Percentiles rank a stretch among this genome's conserved stretches.
These are phyloP conservation scores for Talaromyces atroroseus DNA, from an alignment of 2,329 filamentous ascomycete species.

Conservation along the genomic window DNA sequence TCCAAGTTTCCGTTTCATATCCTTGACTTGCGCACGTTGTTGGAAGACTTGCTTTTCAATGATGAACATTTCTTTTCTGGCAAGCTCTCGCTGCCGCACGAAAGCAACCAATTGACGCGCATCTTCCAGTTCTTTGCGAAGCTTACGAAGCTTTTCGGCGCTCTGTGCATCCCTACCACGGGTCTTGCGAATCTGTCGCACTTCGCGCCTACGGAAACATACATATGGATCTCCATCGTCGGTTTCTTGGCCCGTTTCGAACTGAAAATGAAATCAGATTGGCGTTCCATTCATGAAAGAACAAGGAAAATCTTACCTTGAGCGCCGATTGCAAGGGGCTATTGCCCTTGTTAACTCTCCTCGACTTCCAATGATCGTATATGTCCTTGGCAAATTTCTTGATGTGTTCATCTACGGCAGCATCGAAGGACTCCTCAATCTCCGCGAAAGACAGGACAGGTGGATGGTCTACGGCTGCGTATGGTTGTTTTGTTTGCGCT, in stretches of 20 bases:
- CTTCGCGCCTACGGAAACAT: conserved; percentile 92
- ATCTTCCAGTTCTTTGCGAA: conserved; percentile 86
- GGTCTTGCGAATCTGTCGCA: conserved; percentile 90
- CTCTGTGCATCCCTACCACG: conserved; percentile 89
- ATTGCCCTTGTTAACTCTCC: conserved; percentile 62
- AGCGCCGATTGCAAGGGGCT: conserved; percentile 68
- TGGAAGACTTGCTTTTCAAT: conserved; percentile 76
- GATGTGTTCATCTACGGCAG: conserved; percentile 49
- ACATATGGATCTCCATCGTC: conserved; percentile 97
- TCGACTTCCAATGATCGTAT: conserved; percentile 83
- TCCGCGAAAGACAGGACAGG: conserved; percentile 68
- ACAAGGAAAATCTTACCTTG: conserved; percentile 49
- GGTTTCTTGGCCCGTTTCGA: conserved; percentile 87
- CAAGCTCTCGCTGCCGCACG: conserved; percentile 72
- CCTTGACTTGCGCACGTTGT: conserved; percentile 74
- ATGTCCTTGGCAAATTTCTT: conserved; percentile 66
- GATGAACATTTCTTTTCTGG: conserved; percentile 70
- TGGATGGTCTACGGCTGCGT: conserved; percentile 81
- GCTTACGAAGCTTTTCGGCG: conserved; percentile 85
- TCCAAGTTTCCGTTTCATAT: conserved; percentile 78
- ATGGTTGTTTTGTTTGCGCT: conserved; percentile 76
- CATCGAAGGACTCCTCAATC: conserved; percentile 65
- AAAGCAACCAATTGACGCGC: conserved; percentile 73
- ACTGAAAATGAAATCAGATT: conserved; percentile 36
- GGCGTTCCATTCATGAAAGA: background rate